phyloP scores from a whole-genome alignment of 1,139 yeast genomes.

The Taphrina wiesneri region DNA sequence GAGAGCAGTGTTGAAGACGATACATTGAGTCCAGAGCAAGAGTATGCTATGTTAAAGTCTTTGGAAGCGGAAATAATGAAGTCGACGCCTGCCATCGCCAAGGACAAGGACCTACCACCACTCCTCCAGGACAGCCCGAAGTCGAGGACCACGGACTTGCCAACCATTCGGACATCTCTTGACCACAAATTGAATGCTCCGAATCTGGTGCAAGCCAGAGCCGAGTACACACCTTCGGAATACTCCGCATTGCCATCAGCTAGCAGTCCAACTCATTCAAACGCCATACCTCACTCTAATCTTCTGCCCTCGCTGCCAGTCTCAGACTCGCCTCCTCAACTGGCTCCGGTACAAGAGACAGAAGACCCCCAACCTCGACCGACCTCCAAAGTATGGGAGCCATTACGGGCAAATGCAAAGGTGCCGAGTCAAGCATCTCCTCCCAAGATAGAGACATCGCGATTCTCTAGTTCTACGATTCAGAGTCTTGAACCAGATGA shows the following conservation, averaged over 20 bases:
- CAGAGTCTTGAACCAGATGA: constrained; percentile 4
- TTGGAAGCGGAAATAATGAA: not conserved
- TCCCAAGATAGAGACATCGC: not conserved
- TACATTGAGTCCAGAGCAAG: constrained; percentile 4
- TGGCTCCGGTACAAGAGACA: not conserved
- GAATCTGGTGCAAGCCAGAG: not conserved
- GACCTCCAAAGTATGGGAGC: constrained; percentile 7
- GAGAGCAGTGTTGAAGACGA: not conserved
- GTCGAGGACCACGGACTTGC: not conserved
- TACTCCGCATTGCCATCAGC: constrained; percentile 4
- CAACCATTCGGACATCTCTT: not conserved
- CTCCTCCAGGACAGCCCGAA: not conserved
- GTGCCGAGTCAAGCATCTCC: not conserved
- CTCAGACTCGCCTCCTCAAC: not conserved
- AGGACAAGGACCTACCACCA: constrained; percentile 1
- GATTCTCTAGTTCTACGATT: constrained; percentile 3
- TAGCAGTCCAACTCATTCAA: not conserved
- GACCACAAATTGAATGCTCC: not conserved
- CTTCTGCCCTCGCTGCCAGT: not conserved
- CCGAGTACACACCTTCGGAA: constrained; percentile 7
- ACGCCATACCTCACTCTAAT: not conserved
- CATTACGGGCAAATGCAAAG: not conserved
- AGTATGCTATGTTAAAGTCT: not conserved
- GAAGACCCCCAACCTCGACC: not conserved
- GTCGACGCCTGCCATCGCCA: not conserved